These are phyloP conservation scores for Neophaeococcomyces mojaviensis DNA, from an alignment of 2,329 filamentous ascomycete genomes.

Conservation along the genomic window DNA sequence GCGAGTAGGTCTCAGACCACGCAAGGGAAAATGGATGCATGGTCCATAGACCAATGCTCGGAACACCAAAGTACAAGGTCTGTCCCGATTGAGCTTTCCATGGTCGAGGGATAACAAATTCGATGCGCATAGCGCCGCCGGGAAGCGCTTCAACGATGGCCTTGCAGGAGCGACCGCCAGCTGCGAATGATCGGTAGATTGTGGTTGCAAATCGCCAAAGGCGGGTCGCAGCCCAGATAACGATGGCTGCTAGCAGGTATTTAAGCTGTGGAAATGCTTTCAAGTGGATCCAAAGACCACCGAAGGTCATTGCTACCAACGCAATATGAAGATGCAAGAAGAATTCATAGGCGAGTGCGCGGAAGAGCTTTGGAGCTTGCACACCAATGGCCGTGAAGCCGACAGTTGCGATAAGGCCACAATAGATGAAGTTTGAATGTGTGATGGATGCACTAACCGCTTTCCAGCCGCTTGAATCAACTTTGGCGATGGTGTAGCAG, in stretches of 20 bases:
- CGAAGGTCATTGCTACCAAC: conserved; percentile 60
- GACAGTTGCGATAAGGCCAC: conserved; percentile 39
- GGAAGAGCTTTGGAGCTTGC: conserved; percentile 66
- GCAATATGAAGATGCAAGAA: conserved; percentile 83
- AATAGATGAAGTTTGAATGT: conserved; percentile 29
- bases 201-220: conserved; percentile 55
- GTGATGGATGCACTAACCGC: conserved; percentile 27
- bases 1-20: conserved; percentile 50
- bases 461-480: conserved; percentile 36
- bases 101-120: conserved; percentile 60
- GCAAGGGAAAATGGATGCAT: conserved; percentile 73
- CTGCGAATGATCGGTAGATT: conserved; percentile 55
- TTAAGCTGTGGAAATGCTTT: conserved; percentile 61
- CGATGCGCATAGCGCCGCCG: conserved; percentile 63
- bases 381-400: conserved; percentile 61
- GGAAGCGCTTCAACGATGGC: conserved; percentile 62
- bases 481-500: conserved; percentile 67
- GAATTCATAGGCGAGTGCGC: conserved; percentile 95
- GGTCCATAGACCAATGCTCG: conserved; percentile 59
- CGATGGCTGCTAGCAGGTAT: conserved; percentile 66
- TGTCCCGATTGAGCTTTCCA: conserved; percentile 61
- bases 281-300: conserved; percentile 72
- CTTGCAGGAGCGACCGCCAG: conserved; percentile 47
- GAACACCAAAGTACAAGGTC: conserved; percentile 68
- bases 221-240: conserved; percentile 72